These are phyloP conservation scores for Globisporangium rhizosaccharum DNA, from an alignment of 352 stramenopile genomes.

Conservation along the genomic window DNA sequence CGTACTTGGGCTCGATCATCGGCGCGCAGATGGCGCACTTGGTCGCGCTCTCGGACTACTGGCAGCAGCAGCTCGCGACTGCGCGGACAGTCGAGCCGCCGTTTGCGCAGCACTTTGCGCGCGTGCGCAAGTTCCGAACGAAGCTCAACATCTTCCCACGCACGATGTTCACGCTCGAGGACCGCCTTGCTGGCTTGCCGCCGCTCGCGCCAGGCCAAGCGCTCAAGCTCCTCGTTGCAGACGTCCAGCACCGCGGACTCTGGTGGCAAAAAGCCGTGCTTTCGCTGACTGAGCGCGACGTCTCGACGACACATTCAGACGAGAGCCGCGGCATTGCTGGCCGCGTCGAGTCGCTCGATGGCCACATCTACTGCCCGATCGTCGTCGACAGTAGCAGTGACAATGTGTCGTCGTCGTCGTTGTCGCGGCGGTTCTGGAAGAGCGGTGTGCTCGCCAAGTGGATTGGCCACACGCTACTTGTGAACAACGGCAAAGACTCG, in stretches of 20 bases:
- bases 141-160: constrained; percentile 62
- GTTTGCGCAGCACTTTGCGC: constrained; percentile 35
- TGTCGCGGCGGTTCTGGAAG: constrained; percentile 26
- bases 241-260: constrained; percentile 39
- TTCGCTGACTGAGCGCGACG: constrained; percentile 43
- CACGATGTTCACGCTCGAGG: constrained; percentile 41
- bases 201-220: constrained; percentile 26
- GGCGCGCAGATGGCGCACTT: constrained; percentile 56
- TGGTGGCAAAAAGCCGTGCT: constrained; percentile 68
- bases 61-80: constrained; percentile 43
- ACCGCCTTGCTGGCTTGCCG: constrained; percentile 35
- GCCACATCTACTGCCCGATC: constrained; percentile 54
- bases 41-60: constrained; percentile 47
- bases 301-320: constrained; percentile 54
- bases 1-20: constrained; percentile 42
- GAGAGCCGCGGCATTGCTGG: constrained; percentile 36
- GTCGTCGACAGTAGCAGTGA: constrained; percentile 29
- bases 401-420: constrained; percentile 7
- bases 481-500: constrained; percentile 71
- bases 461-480: constrained; percentile 47
- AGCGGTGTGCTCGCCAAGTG: constrained; percentile 38
- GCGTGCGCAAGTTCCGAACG: constrained; percentile 47
- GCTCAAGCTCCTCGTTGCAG: constrained; percentile 47
- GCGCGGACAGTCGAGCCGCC: constrained; percentile 13
- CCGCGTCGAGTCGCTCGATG: constrained; percentile 52